Evolutionary conservation across 2,329 filamentous ascomycete genomes (phyloP), one percentile per base, ranked within the genome.

Genomic region (Samsoniella hepiali): DNA sequence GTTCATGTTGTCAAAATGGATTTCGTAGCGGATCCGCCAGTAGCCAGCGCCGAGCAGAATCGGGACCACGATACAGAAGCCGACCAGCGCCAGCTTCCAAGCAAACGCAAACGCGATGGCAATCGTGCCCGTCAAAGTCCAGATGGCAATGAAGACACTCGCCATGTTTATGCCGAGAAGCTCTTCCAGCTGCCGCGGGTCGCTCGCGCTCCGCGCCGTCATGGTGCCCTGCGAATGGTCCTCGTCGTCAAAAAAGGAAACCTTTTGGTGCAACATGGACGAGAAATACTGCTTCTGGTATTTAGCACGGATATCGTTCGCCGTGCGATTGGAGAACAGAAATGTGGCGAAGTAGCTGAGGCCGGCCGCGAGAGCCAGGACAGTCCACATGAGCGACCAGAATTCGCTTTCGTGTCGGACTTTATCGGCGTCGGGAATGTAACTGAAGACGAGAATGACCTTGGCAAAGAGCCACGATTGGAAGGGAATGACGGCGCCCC

Each of bases 71-170:
- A 89, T 84, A 67, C 86, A 89, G 8, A 87, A 77, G 0, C 84
- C 82, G 0, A 93, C 87, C 0, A 92, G 76, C 0, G 88, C 85
- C 10, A 94, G 79, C 72, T 92, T 93, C 90, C 91, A 93, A 1
- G 88, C 88, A 71, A 89, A 91, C 3, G 82, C 78, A 68, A 91
- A 92, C 1, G 88, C 82, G 59, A 93, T 88, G 50, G 82, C 78
- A 15, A 91, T 75, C 5, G 84, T 85, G 0, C 89, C 90, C 6
- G 85, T 69, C 3, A 93, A 74, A 56, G 84, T 88, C 71, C 91
- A 88, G 27, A 89, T 70, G 8, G 88, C 85, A 22, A 88, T 83
- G 64, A 80, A 80, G 2, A 85, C 81, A 67, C 90, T 80, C 2
- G 86, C 82, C 81, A 89, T 84, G 69, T 89, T 88, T 49, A 83